Percentiles rank a stretch among this genome's conserved stretches.
These are phyloP conservation scores for Diutina sp. DNA, from an alignment of 1,139 yeast species.

Conservation along the genomic window DNA sequence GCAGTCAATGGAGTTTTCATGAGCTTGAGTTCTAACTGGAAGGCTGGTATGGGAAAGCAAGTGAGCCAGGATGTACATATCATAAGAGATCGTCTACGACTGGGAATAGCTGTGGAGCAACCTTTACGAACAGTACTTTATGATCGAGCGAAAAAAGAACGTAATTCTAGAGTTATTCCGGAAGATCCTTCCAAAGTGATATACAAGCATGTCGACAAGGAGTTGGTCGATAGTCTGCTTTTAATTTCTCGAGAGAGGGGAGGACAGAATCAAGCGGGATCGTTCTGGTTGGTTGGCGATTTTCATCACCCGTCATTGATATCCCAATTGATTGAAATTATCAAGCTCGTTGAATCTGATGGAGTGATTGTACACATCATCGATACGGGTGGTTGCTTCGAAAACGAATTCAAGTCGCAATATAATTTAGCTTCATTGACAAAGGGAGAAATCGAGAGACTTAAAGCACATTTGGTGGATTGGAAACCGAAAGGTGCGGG, in stretches of 20 bases:
- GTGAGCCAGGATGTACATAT: slow-evolving; percentile 22
- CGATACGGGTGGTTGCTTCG: slow-evolving; percentile 10
- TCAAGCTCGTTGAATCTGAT: slow-evolving; percentile 15
- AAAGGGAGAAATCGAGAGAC: slow-evolving; percentile 8
- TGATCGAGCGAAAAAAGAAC: slow-evolving; percentile 17
- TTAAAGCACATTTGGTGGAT: not conserved
- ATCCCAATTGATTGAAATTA: slow-evolving; percentile 27
- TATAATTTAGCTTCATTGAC: slow-evolving; percentile 7
- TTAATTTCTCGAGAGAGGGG: not conserved
- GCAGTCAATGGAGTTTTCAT: slow-evolving; percentile 65
- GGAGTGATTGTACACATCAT: slow-evolving; percentile 20
- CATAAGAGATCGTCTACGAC: slow-evolving; percentile 14
- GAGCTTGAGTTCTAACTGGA: slow-evolving; percentile 19
- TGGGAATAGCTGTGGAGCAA: not conserved
- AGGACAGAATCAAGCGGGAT: slow-evolving; percentile 10
- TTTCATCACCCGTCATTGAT: slow-evolving; percentile 21
- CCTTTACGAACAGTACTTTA: slow-evolving; percentile 10
- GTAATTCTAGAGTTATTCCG: slow-evolving; percentile 25
- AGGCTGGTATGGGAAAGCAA: slow-evolving; percentile 30
- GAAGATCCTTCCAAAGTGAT: slow-evolving; percentile 17
- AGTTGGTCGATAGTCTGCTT: slow-evolving; percentile 10
- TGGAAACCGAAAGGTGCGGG: not conserved
- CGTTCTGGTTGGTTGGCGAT: slow-evolving; percentile 49
- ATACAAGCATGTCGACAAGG: slow-evolving; percentile 20
- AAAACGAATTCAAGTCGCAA: slow-evolving; percentile 4